Conservation (phyloP, 371 early-diverging fungal species). For the Mucor irregularis region DNA sequence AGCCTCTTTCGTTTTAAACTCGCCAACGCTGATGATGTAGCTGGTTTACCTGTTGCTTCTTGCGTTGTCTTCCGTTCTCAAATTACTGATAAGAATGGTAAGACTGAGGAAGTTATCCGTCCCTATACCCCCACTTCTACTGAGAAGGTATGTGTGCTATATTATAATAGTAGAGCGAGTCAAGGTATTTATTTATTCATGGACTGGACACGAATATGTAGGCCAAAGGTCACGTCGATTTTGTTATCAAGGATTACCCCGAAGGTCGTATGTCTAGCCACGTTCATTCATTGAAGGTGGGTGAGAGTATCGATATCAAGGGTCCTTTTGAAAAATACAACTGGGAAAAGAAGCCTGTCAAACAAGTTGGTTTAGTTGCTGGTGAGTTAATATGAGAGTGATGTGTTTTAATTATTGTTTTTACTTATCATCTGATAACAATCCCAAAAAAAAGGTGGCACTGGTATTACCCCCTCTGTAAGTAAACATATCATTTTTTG, state of each 20-base stretch:
- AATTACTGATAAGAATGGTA: constrained; percentile 46
- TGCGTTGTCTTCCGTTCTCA: constrained; percentile 69
- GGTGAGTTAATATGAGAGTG: too few relatives aligned
- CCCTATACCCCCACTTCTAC: constrained; percentile 92
- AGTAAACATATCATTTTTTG: background rate
- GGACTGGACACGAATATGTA: background rate
- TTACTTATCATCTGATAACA: background rate
- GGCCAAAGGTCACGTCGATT: constrained; percentile 79
- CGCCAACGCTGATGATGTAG: constrained; percentile 57
- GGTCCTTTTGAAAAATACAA: constrained; percentile 89
- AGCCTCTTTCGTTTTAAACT: constrained; percentile 79
- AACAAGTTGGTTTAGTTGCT: constrained; percentile 80
- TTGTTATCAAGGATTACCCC: constrained; percentile 82
- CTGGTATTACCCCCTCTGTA: constrained; percentile 93
- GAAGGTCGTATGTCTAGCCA: constrained; percentile 80
- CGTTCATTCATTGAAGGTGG: constrained; percentile 77
- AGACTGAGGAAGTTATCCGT: constrained; percentile 70
- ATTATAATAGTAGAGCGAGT: too few relatives aligned
- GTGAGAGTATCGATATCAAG: constrained; percentile 86
- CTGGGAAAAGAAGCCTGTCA: constrained; percentile 73
- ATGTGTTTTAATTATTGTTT: background rate
- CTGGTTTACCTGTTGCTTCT: constrained; percentile 79
- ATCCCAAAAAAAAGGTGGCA: constrained; percentile 59
- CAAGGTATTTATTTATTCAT: constrained; percentile 5
- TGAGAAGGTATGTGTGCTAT: constrained; percentile 59